A percentile compares a stretch with the other conserved stretches of the same genome.
Evolutionary conservation across 2,329 filamentous ascomycete genomes (phyloP).

Genomic region (Huntiella bhutanensis): DNA sequence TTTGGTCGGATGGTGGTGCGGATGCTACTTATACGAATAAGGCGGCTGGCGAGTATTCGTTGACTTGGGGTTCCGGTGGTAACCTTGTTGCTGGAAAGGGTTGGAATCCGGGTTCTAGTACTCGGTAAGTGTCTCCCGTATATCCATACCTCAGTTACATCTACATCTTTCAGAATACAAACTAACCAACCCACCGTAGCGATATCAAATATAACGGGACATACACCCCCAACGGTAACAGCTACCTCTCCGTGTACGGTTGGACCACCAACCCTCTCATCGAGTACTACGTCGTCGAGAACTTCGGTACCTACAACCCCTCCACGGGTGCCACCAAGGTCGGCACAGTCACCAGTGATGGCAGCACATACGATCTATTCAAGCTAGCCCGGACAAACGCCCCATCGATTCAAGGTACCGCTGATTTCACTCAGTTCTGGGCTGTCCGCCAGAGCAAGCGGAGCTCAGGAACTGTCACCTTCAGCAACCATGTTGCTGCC

Average conservation of each 20-base stretch:
- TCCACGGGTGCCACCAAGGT: slow-evolving; percentile 17
- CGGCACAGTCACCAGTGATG: slow-evolving; percentile 21
- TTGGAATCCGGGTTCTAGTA: slow-evolving; percentile 31
- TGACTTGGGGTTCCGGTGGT: slow-evolving; percentile 26
- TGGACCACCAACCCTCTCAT: slow-evolving; percentile 21
- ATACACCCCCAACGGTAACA: slow-evolving; percentile 18
- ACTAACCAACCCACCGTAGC: slow-evolving; percentile 5
- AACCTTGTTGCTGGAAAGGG: slow-evolving; percentile 41
- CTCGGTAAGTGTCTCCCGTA: slow-evolving; percentile 19
- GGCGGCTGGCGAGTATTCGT: slow-evolving; percentile 24
- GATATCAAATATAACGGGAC: slow-evolving; percentile 17
- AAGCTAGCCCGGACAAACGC: slow-evolving; percentile 21
- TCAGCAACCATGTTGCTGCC: slow-evolving; percentile 31
- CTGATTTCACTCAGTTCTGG: slow-evolving; percentile 35
- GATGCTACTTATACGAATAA: slow-evolving; percentile 27
- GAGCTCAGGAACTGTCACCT: slow-evolving; percentile 29
- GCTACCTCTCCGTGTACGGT: slow-evolving; percentile 22
- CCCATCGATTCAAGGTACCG: slow-evolving; percentile 29
- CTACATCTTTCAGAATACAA: neutral
- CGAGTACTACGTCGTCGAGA: slow-evolving; percentile 23
- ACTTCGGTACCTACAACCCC: slow-evolving; percentile 21
- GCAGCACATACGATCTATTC: slow-evolving; percentile 21
- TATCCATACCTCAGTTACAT: neutral
- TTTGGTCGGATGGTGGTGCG: slow-evolving; percentile 28
- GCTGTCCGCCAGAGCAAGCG: slow-evolving; percentile 31